Evolutionary conservation across 352 stramenopile genomes (phyloP), one percentile per base, ranked within the genome.

Genomic region (Phytophthora aleatoria): DNA sequence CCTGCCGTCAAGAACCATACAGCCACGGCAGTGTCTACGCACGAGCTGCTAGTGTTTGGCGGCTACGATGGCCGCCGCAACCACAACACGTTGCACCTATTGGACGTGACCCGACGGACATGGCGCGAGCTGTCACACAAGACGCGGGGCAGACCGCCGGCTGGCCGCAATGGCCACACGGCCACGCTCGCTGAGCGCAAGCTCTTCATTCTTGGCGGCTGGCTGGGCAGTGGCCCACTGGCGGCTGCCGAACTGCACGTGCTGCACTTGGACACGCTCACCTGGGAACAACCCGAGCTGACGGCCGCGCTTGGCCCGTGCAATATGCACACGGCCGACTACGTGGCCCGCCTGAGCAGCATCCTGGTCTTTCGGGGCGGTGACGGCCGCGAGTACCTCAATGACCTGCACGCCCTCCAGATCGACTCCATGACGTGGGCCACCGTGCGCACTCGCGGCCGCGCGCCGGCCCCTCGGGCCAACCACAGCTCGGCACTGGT

Each of bases 321-420:
- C 71, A 99, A 99, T 71, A 98, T 99, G 95, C 96, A 99, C 80
- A 98, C 92, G n/a, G 92, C 94, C 7, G 95, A 99, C 69, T 99
- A 92, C 59, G 77, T 98, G 5, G 67, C 82, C 5, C 67, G 85
- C 28, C 55, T 85, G 44, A 72, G 82, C 20, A 90, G 91, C 69
- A 94, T 98, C 43, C 86, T 98, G 42, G 89, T 99, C 0, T 99
- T 99, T 63, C 85, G 95, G 26, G 95, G 96, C 38, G 95, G 96
- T 26, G 95, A 98, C 61, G 94, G 93, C 11, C 79, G 92, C 28
- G 94, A 98, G 71, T 99, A 98, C 71, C 73, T 98, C 3, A 98
- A 98, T 62, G 95, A 99, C 72, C 78, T 99, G 36, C 95, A 99
- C 68, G 90, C 92, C 16, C 76, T 98, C 5, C 68, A 97, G 60